These are phyloP conservation scores for Solanum chacoense DNA, from an alignment of 305 asterid genomes.

Conservation along the genomic window DNA sequence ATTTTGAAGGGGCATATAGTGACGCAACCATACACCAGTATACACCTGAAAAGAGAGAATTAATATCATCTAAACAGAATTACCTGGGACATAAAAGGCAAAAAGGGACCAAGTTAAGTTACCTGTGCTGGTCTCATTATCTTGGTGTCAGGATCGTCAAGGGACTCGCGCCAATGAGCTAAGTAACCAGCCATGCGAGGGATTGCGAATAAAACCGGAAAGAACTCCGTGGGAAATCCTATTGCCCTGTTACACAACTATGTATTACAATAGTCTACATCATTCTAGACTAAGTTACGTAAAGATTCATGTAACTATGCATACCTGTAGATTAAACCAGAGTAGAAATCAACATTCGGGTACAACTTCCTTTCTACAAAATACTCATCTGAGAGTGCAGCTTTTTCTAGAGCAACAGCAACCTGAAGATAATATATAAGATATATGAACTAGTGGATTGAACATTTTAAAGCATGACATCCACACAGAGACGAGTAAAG, in stretches of 20 bases:
- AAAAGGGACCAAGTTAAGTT: neutral
- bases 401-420: constrained; percentile 92
- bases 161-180: constrained; percentile 97
- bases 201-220: constrained; percentile 84
- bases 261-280: neutral
- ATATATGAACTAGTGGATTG: neutral
- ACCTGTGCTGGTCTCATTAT: constrained; percentile 99
- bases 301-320: neutral
- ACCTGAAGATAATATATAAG: constrained; percentile 42
- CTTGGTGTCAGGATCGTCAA: constrained; percentile 91
- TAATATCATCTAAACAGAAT: neutral
- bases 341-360: constrained; percentile 95
- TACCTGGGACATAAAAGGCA: neutral
- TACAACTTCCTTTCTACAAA: constrained; percentile 93
- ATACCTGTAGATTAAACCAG: constrained; percentile 90
- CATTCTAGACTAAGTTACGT: neutral
- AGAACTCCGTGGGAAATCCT: constrained; percentile 97
- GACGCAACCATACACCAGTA: constrained; percentile 89
- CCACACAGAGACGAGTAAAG: neutral
- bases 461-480: neutral
- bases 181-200: constrained; percentile 99
- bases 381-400: constrained; percentile 88
- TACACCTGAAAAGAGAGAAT: constrained; percentile 45
- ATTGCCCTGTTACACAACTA: constrained; percentile 54
- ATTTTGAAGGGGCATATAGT: constrained; percentile 49